Base-by-base conservation (phyloP, 768 basidiomycete species). In the Lactarius pseudohatsudake region DNA sequence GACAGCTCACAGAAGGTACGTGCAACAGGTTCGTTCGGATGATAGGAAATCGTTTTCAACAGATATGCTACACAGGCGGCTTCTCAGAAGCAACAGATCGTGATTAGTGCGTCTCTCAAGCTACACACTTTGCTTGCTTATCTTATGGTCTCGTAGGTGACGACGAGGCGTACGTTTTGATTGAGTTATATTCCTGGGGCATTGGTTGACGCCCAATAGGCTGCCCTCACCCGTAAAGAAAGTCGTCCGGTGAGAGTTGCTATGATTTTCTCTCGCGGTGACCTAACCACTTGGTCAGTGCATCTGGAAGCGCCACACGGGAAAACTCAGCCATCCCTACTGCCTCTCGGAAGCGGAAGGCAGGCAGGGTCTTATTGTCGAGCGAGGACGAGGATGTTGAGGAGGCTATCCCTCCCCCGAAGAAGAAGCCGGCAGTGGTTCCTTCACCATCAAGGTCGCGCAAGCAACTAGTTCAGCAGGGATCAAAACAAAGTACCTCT, bases 281-380 rank as follows among this genome's bases (percentile, higher is more conserved):
- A 10, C 36, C 47, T 57, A 18, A 45, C 32, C 43, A 53, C 32
- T 20, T 65, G 18, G 11, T 4, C 13, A 65, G 65, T 65, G 32
- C 65, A 11, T 40, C 55, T 3, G 65, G 45, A 28, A 57, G 55
- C 34, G 43, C 32, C 26, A 57, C 34, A 22, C 47, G 34, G 36
- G 57, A 55, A 16, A 66, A 67, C 4, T 54, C 28, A 7, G 61
- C 66, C 13, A 26, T 41, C 1, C 64, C 54, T 6, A 50, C 61
- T 18, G 65, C 67, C 28, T 26, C 65, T 20, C 36, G 64, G 43
- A 75, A 75, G 65, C 73, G 74, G 41, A 67, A 59, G 47, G 47
- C 38, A 20, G 38, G 57, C 53, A 57, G 22, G 16, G 9, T 66
- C 28, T 13, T 64, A 3, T 53, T 69, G 34, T 65, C 58, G 11